A percentile compares a stretch with the other conserved stretches of the same genome.
These are phyloP conservation scores for Candida stauntonica DNA, from an alignment of 805 yeast genomes.

Conservation along the genomic window DNA sequence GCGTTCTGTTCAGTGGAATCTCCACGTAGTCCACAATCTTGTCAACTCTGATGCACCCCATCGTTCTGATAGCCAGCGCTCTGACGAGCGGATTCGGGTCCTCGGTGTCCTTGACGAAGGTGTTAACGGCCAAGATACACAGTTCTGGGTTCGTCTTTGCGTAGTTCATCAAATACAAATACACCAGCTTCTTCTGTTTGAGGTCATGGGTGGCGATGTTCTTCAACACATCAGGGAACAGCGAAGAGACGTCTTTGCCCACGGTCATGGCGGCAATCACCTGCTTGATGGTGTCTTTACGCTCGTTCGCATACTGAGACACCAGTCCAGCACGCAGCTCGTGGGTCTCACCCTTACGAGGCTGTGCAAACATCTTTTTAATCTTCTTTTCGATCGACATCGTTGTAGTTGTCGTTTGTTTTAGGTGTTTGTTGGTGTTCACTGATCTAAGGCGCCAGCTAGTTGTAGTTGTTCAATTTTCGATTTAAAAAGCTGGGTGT, in stretches of 20 bases:
- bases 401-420: not conserved
- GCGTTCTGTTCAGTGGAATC: slow-evolving; percentile 78
- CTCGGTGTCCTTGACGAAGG: slow-evolving; percentile 91
- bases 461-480: too few relatives aligned
- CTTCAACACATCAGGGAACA: slow-evolving; percentile 94
- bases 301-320: slow-evolving; percentile 89
- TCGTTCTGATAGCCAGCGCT: slow-evolving; percentile 94
- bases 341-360: slow-evolving; percentile 74
- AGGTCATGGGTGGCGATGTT: slow-evolving; percentile 95
- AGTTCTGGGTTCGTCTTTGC: slow-evolving; percentile 96
- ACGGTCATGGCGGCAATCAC: slow-evolving; percentile 98
- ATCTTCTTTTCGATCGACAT: slow-evolving; percentile 45
- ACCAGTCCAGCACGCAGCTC: slow-evolving; percentile 89
- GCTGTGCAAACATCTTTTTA: slow-evolving; percentile 52
- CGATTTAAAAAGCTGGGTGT: too few relatives aligned
- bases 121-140: slow-evolving; percentile 92
- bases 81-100: slow-evolving; percentile 96
- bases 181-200: slow-evolving; percentile 94
- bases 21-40: slow-evolving; percentile 94
- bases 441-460: too few relatives aligned
- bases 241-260: slow-evolving; percentile 91
- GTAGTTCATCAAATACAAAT: slow-evolving; percentile 92
- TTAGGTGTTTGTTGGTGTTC: not conserved
- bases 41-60: slow-evolving; percentile 97
- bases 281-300: slow-evolving; percentile 94